Base-by-base conservation (phyloP, 2,329 filamentous ascomycete genomes). In the Rhynchosporium secalis region DNA sequence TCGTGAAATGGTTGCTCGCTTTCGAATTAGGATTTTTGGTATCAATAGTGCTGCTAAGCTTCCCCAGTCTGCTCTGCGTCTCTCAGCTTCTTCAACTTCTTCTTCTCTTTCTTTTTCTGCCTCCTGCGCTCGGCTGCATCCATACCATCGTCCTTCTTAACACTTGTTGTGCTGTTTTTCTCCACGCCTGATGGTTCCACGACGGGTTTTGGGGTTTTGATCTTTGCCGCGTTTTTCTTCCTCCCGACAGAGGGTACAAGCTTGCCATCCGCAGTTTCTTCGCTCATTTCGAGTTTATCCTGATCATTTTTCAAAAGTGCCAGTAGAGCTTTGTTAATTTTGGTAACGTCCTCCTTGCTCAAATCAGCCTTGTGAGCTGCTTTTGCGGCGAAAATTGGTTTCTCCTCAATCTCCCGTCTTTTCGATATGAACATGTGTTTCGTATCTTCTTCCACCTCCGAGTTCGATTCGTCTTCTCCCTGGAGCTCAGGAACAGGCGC, bases 101-200 rank as follows among this genome's bases (percentile, higher is more conserved):
- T 69, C 61, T 66, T 66, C 33, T 67, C 68, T 48, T 63, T 68
- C 43, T 65, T 68, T 38, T 67, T 64, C 54, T 63, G 58, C 38
- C 62, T 67, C 40, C 62, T 67, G 47, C 58, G 58, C 41, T 62
- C 62, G n/a, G 62, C 63, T 20, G 60, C 41, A 49, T 64, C 61
- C 48, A 64, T 60, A 36, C 52, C 48, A 4, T 40, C 12, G 3
- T 59, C 48, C 61, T 61, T 60, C 26, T 60, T 57, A 36, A 45
- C n/a, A 12, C 43, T 47, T 59, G 52, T 43, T 5, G 13, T 31
- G 38, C 9, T 28, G 4, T 36, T 28, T 29, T n/a, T 38, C 43
- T 36, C 10, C 7, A 40, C 15, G 12, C 13, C 43, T 1, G 10
- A 26, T 29, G 8, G 4, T 8, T 15, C 41, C 46, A 28, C 15